Conservation (phyloP, 108 stramenopile genomes). For the Aureococcus anophagefferens region DNA sequence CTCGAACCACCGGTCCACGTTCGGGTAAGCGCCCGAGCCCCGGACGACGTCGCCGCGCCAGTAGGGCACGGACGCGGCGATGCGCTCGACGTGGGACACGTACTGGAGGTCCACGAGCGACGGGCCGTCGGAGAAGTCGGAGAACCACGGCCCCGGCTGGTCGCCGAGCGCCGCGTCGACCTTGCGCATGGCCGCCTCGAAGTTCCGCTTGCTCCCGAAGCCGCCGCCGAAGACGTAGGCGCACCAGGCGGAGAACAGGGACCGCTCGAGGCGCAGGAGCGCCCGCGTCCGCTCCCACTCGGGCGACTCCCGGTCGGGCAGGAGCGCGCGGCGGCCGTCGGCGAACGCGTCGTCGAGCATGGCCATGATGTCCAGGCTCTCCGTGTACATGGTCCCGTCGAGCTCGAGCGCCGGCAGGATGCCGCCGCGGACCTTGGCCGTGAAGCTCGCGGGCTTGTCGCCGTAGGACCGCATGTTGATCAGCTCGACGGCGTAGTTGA, state of each 20-base stretch:
- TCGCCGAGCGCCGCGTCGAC: conserved; percentile 60
- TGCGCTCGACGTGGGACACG: conserved; percentile 71
- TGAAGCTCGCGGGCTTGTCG: conserved; percentile 71
- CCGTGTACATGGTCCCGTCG: conserved; percentile 56
- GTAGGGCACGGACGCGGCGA: conserved; percentile 74
- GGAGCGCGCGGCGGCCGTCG: conserved; percentile 60
- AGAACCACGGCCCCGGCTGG: conserved; percentile 80
- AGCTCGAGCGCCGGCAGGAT: conserved; percentile 76
- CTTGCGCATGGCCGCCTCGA: conserved; percentile 57
- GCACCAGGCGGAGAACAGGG: conserved; percentile 86
- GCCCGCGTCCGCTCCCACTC: conserved; percentile 37
- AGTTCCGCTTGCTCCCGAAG: conserved; percentile 40
- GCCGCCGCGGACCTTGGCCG: conserved; percentile 71
- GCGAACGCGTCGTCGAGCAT: conserved; percentile 67
- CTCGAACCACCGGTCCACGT: conserved; percentile 73
- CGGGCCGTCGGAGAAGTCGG: conserved; percentile 58
- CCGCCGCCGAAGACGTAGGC: conserved; percentile 57
- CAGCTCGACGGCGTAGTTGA: conserved; percentile 73
- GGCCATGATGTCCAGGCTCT: conserved; percentile 79
- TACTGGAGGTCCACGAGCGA: conserved; percentile 88
- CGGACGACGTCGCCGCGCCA: conserved; percentile 80
- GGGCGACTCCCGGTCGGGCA: conserved; percentile 38
- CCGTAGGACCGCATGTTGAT: conserved; percentile 86
- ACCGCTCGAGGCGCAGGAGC: conserved; percentile 69
- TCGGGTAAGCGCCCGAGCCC: conserved; percentile 37